Conservation (phyloP, 2,329 filamentous ascomycete species). For the Fusarium sp. region DNA sequence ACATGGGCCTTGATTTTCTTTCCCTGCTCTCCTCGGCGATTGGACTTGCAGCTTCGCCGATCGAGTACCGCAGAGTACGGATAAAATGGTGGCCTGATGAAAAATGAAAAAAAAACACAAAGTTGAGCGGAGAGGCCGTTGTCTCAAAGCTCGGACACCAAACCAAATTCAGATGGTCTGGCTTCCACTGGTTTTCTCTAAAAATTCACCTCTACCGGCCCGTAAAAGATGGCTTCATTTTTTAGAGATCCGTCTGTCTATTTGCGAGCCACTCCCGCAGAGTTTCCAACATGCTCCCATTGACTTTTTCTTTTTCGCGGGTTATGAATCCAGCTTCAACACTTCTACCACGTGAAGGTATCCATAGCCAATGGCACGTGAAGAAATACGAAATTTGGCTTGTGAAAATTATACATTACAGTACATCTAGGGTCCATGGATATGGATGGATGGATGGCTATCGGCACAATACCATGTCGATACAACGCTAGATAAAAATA, state of each 20-base stretch:
- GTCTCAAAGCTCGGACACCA: conserved; percentile 13
- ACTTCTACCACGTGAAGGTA: conserved; percentile 1
- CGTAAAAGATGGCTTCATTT: neutral
- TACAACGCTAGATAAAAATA: conserved; percentile 18
- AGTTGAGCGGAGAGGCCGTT: conserved; percentile 8
- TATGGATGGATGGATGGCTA: too few species aligned
- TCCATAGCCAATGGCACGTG: conserved; percentile 1
- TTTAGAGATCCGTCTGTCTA: neutral
- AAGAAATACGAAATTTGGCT: neutral
- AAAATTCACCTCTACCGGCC: conserved; percentile 1
- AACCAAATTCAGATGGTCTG: conserved; percentile 7
- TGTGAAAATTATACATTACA: neutral
- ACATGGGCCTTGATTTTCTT: neutral
- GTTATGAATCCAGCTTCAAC: neutral
- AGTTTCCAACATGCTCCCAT: neutral
- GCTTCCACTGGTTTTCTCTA: neutral
- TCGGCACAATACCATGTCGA: neutral
- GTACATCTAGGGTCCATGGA: too few species aligned
- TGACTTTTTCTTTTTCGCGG: neutral
- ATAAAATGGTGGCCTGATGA: conserved; percentile 4
- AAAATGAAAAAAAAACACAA: conserved; percentile 1
- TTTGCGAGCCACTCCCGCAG: conserved; percentile 11
- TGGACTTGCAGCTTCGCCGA: conserved; percentile 3
- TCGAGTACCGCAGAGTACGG: too few species aligned
- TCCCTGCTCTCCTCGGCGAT: too few species aligned